Evolutionary conservation across 106 monocot species (phyloP).

Genomic region (Dendrobium nobile): DNA sequence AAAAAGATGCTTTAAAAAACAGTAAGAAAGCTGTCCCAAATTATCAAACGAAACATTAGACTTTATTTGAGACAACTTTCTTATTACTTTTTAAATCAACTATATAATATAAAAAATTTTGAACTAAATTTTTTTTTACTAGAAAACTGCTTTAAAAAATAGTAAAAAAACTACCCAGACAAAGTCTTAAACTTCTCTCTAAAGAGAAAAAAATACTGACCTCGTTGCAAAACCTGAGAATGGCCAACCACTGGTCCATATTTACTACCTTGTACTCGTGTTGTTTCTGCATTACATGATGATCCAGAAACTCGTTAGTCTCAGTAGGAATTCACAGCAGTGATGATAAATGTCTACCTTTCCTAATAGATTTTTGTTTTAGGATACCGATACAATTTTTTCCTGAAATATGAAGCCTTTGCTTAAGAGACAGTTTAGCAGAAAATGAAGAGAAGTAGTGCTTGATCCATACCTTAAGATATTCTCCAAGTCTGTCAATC

Average conservation of each 20-base stretch:
- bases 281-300: conserved; percentile 44
- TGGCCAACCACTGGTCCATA: conserved; percentile 89
- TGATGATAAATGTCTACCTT: no score
- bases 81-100: not conserved
- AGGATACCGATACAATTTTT: not conserved
- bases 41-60: no score
- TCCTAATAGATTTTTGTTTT: no score
- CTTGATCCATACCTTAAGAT: conserved; percentile 57
- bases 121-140: not conserved
- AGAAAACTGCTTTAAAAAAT: no score
- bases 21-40: no score
- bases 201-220: conserved; percentile 14
- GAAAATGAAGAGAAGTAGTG: not conserved
- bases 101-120: not conserved
- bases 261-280: conserved; percentile 93
- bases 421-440: no score
- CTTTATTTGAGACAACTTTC: no score
- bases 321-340: not conserved
- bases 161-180: no score
- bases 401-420: not conserved
- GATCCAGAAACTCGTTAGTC: not conserved
- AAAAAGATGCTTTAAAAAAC: no score
- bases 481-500: conserved; percentile 55
- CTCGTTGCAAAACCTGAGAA: conserved; percentile 88
- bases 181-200: not conserved